Conservation (phyloP, 768 basidiomycete genomes). For the Pleurotus salmoneostramineus region DNA sequence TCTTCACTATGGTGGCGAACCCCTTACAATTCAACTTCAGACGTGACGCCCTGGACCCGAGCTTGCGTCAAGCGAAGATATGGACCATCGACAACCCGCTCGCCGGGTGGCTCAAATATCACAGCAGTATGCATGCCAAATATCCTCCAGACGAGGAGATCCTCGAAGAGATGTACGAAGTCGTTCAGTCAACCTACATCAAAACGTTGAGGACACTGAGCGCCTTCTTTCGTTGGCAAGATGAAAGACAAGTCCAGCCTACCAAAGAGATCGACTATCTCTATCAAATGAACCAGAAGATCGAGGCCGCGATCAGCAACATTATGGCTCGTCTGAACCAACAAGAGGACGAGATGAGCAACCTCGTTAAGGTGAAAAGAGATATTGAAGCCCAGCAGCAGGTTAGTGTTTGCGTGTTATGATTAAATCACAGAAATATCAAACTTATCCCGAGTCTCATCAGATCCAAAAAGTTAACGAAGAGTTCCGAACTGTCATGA, state of each 20-base stretch:
- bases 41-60: constrained; percentile 10
- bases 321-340: constrained; percentile 10
- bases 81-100: constrained; percentile 12
- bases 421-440: too few species aligned
- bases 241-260: constrained; percentile 11
- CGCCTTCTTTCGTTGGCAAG: constrained; percentile 13
- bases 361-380: constrained; percentile 1
- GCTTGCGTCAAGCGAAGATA: constrained; percentile 4
- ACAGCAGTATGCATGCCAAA: background rate
- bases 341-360: constrained; percentile 3
- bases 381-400: constrained; percentile 4
- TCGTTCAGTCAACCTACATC: background rate
- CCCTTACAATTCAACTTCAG: constrained; percentile 19
- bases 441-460: background rate
- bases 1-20: constrained; percentile 19
- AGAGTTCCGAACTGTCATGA: constrained; percentile 9
- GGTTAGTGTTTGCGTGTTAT: background rate
- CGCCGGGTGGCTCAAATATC: constrained; percentile 10
- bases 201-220: constrained; percentile 12
- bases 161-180: background rate
- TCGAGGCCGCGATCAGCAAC: constrained; percentile 9
- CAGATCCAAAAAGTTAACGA: constrained; percentile 8
- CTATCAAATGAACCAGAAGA: constrained; percentile 9
- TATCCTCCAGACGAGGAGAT: background rate
- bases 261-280: constrained; percentile 11